Base-by-base conservation (phyloP, 805 yeast genomes). In the Lipomyces sp. region DNA sequence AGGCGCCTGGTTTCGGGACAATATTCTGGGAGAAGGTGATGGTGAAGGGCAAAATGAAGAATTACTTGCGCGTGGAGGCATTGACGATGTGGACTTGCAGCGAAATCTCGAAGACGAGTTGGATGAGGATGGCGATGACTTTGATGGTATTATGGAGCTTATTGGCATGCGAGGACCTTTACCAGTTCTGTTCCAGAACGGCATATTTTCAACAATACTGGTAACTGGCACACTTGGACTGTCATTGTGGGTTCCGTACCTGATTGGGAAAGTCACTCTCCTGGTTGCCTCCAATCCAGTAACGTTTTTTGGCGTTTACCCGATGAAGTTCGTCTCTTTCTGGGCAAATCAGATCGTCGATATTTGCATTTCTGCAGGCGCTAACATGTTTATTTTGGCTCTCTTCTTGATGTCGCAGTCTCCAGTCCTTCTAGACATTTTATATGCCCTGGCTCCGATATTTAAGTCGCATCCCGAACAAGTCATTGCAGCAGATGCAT, bases 131-230 rank as follows among this genome's bases (percentile, higher is more conserved):
- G 74, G 62, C 13, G 77, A 75, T 24, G 77, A 70, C 24, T 64
- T 67, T 15, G 76, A 72, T 24, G 79, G 77, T 3, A 60, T 75
- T 10, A 60, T 73, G 29, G 77, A 75, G 18, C 65, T 75, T n/a
- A 60, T 75, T 13, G 76, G 75, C 13, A 57, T 72, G 53, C 69
- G 73, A 3, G 75, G 74, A 7, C 76, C 73, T 4, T 39, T 73
- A 8, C 55, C 65, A 15, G 60, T 65, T 0, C 61, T 75, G 18
- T 66, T 76, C 15, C 69, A 67, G 18, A 68, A 71, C 64, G 62
- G 67, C 37, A 30, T 71, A 37, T 64, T 73, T 64, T 63, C 71
- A 5, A 60, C 57, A 51, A 50, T 77, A 54, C 59, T 66, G 37
- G 63, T 64, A 54, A 59, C 69, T 33, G 56, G 67, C 33, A 51